phyloP scores from a whole-genome alignment of 2,329 filamentous ascomycete species.

The Alternaria angustiovoidea region DNA sequence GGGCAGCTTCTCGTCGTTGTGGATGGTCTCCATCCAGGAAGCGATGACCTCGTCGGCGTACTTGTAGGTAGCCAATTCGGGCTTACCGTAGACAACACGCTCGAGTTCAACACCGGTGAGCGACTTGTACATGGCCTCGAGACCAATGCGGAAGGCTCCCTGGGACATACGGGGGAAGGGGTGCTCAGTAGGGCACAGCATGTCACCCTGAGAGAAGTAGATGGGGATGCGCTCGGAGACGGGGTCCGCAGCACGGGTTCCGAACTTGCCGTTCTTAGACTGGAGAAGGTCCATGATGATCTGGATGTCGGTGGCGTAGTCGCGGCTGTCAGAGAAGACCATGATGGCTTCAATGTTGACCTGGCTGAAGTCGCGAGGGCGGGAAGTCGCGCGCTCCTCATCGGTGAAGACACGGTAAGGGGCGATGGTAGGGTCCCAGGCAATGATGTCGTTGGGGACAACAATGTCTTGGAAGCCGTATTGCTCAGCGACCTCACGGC shows the following conservation, averaged over 20 bases:
- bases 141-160: slow-evolving; percentile 76
- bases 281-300: slow-evolving; percentile 78
- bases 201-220: slow-evolving; percentile 74
- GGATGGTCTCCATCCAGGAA: slow-evolving; percentile 78
- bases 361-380: slow-evolving; percentile 75
- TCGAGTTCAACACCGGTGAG: slow-evolving; percentile 74
- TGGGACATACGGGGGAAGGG: slow-evolving; percentile 74
- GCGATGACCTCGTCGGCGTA: slow-evolving; percentile 77
- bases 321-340: slow-evolving; percentile 76
- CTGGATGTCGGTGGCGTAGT: slow-evolving; percentile 78
- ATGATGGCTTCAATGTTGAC: slow-evolving; percentile 77
- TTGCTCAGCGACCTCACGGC: slow-evolving; percentile 74
- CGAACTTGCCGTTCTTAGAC: slow-evolving; percentile 71
- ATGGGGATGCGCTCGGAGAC: slow-evolving; percentile 73
- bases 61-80: slow-evolving; percentile 78
- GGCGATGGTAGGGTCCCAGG: slow-evolving; percentile 73
- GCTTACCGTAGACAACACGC: slow-evolving; percentile 80
- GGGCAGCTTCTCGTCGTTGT: slow-evolving; percentile 74
- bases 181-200: slow-evolving; percentile 67
- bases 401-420: slow-evolving; percentile 74
- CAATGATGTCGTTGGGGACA: slow-evolving; percentile 76
- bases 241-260: slow-evolving; percentile 72
- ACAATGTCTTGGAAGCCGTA: slow-evolving; percentile 79
- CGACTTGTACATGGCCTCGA: slow-evolving; percentile 77
- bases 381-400: slow-evolving; percentile 71